Evolutionary conservation across 768 basidiomycete genomes (phyloP).

Genomic region (Lactarius deliciosus): DNA sequence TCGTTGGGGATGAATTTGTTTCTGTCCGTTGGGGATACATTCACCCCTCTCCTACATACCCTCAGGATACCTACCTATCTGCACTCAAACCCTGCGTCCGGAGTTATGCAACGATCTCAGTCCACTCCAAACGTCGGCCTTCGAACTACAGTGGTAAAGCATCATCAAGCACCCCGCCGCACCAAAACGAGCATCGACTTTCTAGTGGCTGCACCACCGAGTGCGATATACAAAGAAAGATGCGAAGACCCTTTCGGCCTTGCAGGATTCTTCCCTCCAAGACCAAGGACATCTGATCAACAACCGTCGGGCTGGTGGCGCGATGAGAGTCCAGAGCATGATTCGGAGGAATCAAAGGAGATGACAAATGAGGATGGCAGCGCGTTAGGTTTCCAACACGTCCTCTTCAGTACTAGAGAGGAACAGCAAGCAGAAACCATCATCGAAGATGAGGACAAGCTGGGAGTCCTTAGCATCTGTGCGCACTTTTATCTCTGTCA

Average conservation of each 20-base stretch:
- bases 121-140: constrained; percentile 34
- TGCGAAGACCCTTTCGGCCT: constrained; percentile 51
- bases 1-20: constrained; percentile 11
- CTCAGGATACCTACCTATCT: constrained; percentile 11
- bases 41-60: constrained; percentile 1
- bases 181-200: constrained; percentile 29
- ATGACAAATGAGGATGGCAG: constrained; percentile 30
- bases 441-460: constrained; percentile 49
- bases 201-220: constrained; percentile 23
- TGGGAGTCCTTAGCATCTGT: constrained; percentile 50
- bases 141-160: neutral
- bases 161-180: constrained; percentile 19
- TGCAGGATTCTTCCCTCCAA: constrained; percentile 48
- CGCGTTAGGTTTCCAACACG: constrained; percentile 31
- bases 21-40: constrained; percentile 21
- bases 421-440: constrained; percentile 40
- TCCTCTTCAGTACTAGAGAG: constrained; percentile 34
- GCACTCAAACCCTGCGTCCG: constrained; percentile 10
- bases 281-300: constrained; percentile 31
- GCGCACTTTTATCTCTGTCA: constrained; percentile 25
- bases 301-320: constrained; percentile 47
- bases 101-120: constrained; percentile 34
- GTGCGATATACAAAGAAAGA: constrained; percentile 32
- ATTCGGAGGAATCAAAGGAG: constrained; percentile 29
- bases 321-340: constrained; percentile 34